Evolutionary conservation across 352 stramenopile species (phyloP).

Genomic region (Phytophthora meadii): DNA sequence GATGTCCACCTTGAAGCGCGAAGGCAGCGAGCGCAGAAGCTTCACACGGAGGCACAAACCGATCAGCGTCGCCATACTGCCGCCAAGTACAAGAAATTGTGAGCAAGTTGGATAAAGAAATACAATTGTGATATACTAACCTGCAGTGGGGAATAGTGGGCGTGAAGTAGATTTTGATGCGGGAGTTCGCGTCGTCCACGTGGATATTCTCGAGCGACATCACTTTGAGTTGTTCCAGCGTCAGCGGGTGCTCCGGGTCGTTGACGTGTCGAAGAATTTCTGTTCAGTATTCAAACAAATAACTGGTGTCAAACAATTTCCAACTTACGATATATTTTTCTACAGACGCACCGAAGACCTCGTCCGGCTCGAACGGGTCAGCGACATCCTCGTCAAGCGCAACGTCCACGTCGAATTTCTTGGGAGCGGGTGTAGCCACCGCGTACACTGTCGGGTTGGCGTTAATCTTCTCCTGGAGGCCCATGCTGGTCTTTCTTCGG

Average conservation of each 20-base stretch:
- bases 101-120: neutral
- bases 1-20: slow-evolving; percentile 95
- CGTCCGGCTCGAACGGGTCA: slow-evolving; percentile 84
- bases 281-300: slow-evolving; percentile 23
- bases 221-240: slow-evolving; percentile 94
- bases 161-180: slow-evolving; percentile 88
- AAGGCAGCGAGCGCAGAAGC: slow-evolving; percentile 92
- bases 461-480: slow-evolving; percentile 86
- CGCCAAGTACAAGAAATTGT: slow-evolving; percentile 6
- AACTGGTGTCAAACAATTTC: neutral
- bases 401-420: slow-evolving; percentile 74
- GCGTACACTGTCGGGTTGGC: slow-evolving; percentile 90
- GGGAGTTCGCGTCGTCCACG: slow-evolving; percentile 85
- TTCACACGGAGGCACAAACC: slow-evolving; percentile 97
- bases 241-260: slow-evolving; percentile 94
- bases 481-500: slow-evolving; percentile 45
- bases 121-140: slow-evolving; percentile 21
- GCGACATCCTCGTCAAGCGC: slow-evolving; percentile 65
- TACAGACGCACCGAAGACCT: slow-evolving; percentile 80
- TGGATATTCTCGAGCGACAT: slow-evolving; percentile 91
- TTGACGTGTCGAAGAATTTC: slow-evolving; percentile 91
- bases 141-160: slow-evolving; percentile 98
- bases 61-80: slow-evolving; percentile 97
- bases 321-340: neutral
- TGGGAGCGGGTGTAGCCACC: slow-evolving; percentile 55